phyloP scores from a whole-genome alignment of 2,329 filamentous ascomycete genomes.

The Alternaria triticimaculans region DNA sequence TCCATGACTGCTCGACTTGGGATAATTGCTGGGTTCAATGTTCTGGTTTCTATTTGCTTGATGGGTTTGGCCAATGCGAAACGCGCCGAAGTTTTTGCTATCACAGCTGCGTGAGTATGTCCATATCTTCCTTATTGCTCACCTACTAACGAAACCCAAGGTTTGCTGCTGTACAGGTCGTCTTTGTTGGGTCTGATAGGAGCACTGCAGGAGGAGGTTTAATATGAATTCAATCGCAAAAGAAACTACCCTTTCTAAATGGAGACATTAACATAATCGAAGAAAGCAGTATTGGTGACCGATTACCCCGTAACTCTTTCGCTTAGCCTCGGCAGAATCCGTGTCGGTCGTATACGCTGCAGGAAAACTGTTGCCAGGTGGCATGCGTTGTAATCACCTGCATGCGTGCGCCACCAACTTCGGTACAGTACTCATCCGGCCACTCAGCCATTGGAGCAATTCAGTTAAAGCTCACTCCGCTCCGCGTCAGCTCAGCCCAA shows the following conservation, averaged over 20 bases:
- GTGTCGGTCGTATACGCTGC: background rate
- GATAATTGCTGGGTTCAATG: background rate
- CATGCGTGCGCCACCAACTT: background rate
- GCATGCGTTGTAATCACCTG: background rate
- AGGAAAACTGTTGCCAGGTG: too few species aligned
- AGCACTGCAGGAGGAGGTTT: background rate
- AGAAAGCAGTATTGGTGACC: background rate
- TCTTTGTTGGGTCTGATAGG: conserved; percentile 1
- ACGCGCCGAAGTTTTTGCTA: background rate
- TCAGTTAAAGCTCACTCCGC: background rate
- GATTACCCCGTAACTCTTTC: background rate
- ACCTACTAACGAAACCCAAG: background rate
- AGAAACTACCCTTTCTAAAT: background rate
- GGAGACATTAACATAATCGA: background rate
- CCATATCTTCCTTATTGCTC: fast-evolving
- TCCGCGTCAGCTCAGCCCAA: background rate
- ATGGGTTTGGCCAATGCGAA: background rate
- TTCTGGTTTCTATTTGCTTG: background rate
- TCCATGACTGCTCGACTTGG: background rate
- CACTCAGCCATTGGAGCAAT: background rate
- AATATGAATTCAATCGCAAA: background rate
- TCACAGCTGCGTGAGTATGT: conserved; percentile 2
- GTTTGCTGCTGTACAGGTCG: conserved; percentile 2
- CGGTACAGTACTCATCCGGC: background rate
- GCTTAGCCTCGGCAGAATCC: background rate